These are phyloP conservation scores for Heritiera fomes DNA, from an alignment of 345 rosid genomes.

Conservation along the genomic window DNA sequence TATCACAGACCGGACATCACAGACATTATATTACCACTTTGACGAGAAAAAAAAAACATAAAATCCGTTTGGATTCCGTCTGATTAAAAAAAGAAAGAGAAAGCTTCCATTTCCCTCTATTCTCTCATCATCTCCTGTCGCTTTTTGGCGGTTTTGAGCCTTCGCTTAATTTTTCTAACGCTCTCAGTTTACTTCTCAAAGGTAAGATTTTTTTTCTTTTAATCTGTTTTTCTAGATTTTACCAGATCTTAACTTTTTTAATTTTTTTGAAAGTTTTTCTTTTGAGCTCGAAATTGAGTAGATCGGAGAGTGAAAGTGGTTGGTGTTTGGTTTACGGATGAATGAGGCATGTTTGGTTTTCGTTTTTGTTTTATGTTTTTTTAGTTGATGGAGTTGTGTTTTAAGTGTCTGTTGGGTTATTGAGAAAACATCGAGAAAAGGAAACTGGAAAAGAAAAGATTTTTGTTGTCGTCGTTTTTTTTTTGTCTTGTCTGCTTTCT, in stretches of 20 bases:
- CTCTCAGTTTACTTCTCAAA: slow-evolving; percentile 19
- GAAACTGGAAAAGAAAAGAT: not conserved
- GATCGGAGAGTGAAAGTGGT: slow-evolving; percentile 24
- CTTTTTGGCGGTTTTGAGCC: slow-evolving; percentile 40
- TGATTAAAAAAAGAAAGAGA: not conserved
- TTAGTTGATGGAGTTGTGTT: not conserved
- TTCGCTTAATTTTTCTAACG: slow-evolving; percentile 22
- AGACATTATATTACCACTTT: slow-evolving; percentile 7
- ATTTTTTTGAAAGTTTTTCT: not conserved
- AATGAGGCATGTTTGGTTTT: slow-evolving; percentile 34
- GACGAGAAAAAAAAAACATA: not conserved
- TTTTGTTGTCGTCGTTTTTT: not conserved
- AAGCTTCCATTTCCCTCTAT: not conserved
- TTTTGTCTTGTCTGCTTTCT: not conserved
- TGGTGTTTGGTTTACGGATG: slow-evolving; percentile 28
- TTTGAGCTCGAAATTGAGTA: slow-evolving; percentile 11
- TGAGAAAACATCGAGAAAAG: slow-evolving; percentile 31
- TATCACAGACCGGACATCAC: slow-evolving; percentile 38
- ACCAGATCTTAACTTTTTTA: slow-evolving; percentile 5
- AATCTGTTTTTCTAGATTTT: slow-evolving; percentile 5
- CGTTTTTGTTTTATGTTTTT: no score
- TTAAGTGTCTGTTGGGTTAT: slow-evolving; percentile 31
- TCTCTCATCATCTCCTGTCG: slow-evolving; percentile 16
- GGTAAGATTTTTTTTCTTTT: slow-evolving; percentile 20
- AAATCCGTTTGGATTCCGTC: slow-evolving; percentile 40